Evolutionary conservation across 768 basidiomycete species (phyloP), one percentile per base, ranked within the genome.

Genomic region (Rhodotorula sphaerocarpa): DNA sequence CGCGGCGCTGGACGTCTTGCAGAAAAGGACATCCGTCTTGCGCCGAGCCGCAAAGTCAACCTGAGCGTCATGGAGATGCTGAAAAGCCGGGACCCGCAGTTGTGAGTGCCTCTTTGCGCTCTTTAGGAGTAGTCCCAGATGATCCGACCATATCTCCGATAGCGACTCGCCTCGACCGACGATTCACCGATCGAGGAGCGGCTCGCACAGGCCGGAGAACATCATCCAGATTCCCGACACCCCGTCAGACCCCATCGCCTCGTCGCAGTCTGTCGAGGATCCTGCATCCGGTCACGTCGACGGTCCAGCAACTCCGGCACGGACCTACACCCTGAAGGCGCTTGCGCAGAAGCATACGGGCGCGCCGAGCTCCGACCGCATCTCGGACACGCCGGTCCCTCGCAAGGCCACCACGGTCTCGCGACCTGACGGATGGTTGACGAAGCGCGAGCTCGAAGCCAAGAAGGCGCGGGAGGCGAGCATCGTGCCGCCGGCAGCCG

Each of bases 311-410:
- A n/a, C n/a, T n/a, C n/a, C n/a, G n/a, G n/a, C n/a, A n/a, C n/a
- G n/a, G n/a, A n/a, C n/a, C n/a, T n/a, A n/a, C n/a, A n/a, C n/a
- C n/a, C n/a, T 42, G 25, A 55, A 55, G 3, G 56, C 57, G 28
- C 53, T 52, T n/a, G 50, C 44, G 15, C 55, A 62, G 33, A 57
- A 56, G n/a, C 61, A 53, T 34, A 48, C 60, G 36, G 36, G 36
- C 36, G 36, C 36, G 36, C 36, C 10, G 16, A 39, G 36, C 21
- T 56, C 55, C 61, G 9, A 30, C 33, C 31, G n/a, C n/a, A 31
- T 36, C 27, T 18, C 28, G 18, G 48, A 47, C 1, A 61, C 65
- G 20, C 60, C 52, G 16, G 50, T 43, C 10, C 48, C 55, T 7
- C 18, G n/a, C n/a, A n/a, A n/a, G n/a, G n/a, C n/a, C n/a, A n/a